Evolutionary conservation across 2,329 filamentous ascomycete species (phyloP), one percentile per base, ranked within the genome.

Genomic region (Exophiala xenobiotica): DNA sequence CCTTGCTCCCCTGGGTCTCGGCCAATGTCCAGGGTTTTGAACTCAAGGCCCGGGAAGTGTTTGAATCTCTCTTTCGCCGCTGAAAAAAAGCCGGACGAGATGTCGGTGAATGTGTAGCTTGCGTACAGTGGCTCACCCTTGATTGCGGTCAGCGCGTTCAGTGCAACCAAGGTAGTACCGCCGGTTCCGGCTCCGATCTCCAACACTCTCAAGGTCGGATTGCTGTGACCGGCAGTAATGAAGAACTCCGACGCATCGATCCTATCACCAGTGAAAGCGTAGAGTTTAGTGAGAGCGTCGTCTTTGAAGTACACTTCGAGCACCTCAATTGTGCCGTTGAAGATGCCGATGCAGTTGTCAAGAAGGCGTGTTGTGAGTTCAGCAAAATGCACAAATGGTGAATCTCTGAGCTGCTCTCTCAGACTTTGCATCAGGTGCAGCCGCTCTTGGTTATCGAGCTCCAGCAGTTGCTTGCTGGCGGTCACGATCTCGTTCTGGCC

Each of bases 21-120:
- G n/a, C 55, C 60, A 16, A 69, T 64, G 42, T 71, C 67, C 3
- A 69, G 58, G 0, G 58, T 60, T 1, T 56, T 49, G 39, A 64
- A 70, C 19, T 63, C 58, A 7, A 70, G 11, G 6, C 24, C 29
- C 27, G 29, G 31, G 16, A 38, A 49, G 16, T 52, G 22, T n/a
- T 23, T n/a, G 20, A 51, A 54, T 31, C 46, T 18, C 16, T 50
- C 46, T 16, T 31, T 47, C 23, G 57, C 58, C 2, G 27, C 44
- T 2, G 42, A 31, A 24, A 63, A 61, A 29, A 62, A 62, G 1
- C 46, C 56, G 4, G 53, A 27, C 2, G 61, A 63, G n/a, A 64
- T 53, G 48, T 64, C 61, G 19, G 61, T 64, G 40, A 51, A 63
- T 2, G 44, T 50, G 42, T 61, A 62, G 29, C 22, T 38, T 14